Base-by-base conservation (phyloP, 2,329 filamentous ascomycete genomes). In the Cercospora zeina region DNA sequence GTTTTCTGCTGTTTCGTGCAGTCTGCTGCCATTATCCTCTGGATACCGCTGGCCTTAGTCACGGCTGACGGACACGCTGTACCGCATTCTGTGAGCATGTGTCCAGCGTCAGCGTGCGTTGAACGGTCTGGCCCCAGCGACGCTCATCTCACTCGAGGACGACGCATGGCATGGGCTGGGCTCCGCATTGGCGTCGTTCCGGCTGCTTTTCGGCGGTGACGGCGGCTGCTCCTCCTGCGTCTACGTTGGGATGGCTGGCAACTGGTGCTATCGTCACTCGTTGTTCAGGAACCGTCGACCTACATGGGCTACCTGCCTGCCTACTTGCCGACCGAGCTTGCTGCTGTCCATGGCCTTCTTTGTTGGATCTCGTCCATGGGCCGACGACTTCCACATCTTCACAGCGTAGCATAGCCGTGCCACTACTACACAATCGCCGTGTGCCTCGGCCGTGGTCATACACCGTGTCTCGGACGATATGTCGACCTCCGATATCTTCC, bases 401-500 rank as follows among this genome's bases (percentile, higher is more conserved):
- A n/a, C n/a, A 27, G 47, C 24, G 14, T 21, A 27, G 47, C 24
- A 39, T 34, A 50, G 24, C 33, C n/a, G 16, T 21, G 33, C 47
- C 14, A n/a, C 21, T 31, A 10, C 31, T 19, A 2, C 9, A 13
- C 33, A 27, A 30, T 10, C 13, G 3, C 37, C 9, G 24, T 7
- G 6, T 27, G 34, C 47, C 56, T 50, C 56, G 42, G 45, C 16
- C 42, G 7, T 51, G 42, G 16, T n/a, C 30, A n/a, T 8, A 16
- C 31, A 47, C 42, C 10, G 27, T 24, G 7, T 59, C 21, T 31
- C 21, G 24, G 47, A 42, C 31, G 36, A 42, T 34, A 47, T 42
- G 5, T 30, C 47, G 21, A 30, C 16, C 31, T 59, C 57, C 57
- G 57, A 59, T 21, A 42, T 53, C 13, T 59, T 53, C 57, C 57